A percentile compares a stretch with the other conserved stretches of the same genome.
Evolutionary conservation across 805 yeast genomes (phyloP).

Genomic region (Spathaspora passalidarum): DNA sequence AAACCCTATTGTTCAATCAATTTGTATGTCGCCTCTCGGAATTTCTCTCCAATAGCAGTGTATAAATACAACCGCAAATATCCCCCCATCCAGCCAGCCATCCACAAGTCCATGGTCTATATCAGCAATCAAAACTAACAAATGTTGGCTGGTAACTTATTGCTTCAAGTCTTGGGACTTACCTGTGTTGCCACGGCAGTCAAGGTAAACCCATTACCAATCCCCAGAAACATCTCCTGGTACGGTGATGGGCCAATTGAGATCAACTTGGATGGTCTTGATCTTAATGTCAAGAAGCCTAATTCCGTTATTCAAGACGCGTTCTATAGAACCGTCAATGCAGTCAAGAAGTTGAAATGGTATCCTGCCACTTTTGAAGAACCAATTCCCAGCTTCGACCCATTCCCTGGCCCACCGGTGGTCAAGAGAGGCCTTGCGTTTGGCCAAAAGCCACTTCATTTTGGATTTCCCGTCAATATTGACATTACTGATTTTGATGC

Average conservation of each 20-base stretch:
- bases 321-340: slow-evolving; percentile 4
- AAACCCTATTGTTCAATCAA: background rate
- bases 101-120: background rate
- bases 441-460: background rate
- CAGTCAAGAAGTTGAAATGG: slow-evolving; percentile 27
- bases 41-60: background rate
- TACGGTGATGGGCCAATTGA: slow-evolving; percentile 9
- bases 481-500: slow-evolving; percentile 17
- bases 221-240: slow-evolving; percentile 22
- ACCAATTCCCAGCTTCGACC: slow-evolving; percentile 10
- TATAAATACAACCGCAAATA: background rate
- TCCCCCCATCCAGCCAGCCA: background rate
- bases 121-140: background rate
- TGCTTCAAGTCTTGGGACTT: background rate
- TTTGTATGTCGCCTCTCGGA: too few relatives aligned
- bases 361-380: slow-evolving; percentile 30
- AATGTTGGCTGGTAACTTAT: background rate
- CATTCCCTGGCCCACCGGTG: slow-evolving; percentile 1
- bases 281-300: background rate
- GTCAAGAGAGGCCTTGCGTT: background rate
- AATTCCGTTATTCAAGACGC: slow-evolving; percentile 5
- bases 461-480: slow-evolving; percentile 6
- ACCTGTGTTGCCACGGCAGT: slow-evolving; percentile 6
- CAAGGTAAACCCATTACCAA: slow-evolving; percentile 22
- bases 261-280: slow-evolving; percentile 3